Percentiles rank a stretch among this genome's conserved stretches.
phyloP scores from a whole-genome alignment of 768 basidiomycete species.

The Boletus tomentosulus region DNA sequence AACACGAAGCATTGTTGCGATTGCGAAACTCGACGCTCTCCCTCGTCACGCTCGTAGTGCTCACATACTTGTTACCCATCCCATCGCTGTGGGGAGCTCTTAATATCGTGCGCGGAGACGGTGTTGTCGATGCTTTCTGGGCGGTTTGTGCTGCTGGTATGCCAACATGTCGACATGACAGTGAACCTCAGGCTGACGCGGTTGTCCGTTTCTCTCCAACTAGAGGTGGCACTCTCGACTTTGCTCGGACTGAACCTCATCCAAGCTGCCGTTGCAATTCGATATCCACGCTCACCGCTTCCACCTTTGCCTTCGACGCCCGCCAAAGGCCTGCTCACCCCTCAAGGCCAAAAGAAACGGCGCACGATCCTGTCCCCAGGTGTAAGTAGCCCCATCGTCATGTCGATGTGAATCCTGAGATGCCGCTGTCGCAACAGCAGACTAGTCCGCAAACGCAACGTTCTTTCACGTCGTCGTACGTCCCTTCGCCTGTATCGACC shows the following conservation, averaged over 20 bases:
- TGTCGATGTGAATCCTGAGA: not conserved
- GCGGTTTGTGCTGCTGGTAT: conserved; percentile 30
- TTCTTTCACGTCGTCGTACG: conserved; percentile 29
- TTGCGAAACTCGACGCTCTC: conserved; percentile 36
- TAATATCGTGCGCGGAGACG: conserved; percentile 24
- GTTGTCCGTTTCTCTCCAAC: not conserved
- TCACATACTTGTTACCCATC: conserved; percentile 36
- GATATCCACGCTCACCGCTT: conserved; percentile 32
- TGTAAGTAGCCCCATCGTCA: conserved; percentile 10
- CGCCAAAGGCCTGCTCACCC: conserved; percentile 19
- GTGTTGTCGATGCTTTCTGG: conserved; percentile 14
- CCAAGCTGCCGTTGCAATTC: conserved; percentile 35
- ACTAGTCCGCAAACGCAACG: conserved; percentile 28
- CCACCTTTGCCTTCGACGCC: conserved; percentile 25
- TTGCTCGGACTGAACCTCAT: conserved; percentile 33
- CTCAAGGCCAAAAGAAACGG: conserved; percentile 27
- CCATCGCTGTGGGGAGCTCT: conserved; percentile 37
- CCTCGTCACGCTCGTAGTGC: conserved; percentile 30
- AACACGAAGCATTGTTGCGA: conserved; percentile 36
- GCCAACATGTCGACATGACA: not conserved
- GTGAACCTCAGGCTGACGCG: not conserved
- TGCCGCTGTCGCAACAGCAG: not conserved
- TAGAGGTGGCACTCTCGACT: conserved; percentile 30
- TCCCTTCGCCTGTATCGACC: conserved; percentile 28
- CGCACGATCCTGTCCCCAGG: conserved; percentile 20